Base-by-base conservation (phyloP, 441 rosid genomes). In the Mallotus japonicus region DNA sequence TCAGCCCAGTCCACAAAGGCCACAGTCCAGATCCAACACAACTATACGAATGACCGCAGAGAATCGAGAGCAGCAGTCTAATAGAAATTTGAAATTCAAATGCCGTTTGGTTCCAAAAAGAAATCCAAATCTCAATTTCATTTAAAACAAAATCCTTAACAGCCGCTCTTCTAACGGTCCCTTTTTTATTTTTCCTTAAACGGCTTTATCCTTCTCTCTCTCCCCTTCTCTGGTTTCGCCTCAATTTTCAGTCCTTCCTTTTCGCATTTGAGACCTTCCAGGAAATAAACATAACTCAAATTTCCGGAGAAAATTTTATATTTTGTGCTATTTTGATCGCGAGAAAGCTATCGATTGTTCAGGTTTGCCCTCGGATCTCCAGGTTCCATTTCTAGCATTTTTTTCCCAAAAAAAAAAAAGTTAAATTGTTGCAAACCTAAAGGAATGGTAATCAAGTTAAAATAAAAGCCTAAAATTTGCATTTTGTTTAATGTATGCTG, bases 141-240 rank as follows among this genome's bases (percentile, higher is more conserved):
- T 62, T 69, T 28, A 62, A 37, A 24, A 4, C 50, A 62, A 58
- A 74, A 68, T 58, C 83, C 73, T 77, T 63, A 71, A 51, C 76
- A 66, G 73, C 73, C 84, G 81, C 83, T 71, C 73, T 73, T 79
- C 69, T n/a, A 84, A 87, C 91, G 91, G 89, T 82, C 87, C 53
- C 46, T 71, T 84, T 77, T 71, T 78, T 42, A 1, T 28, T 28
- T 28, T 64, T 2, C 78, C 79, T 44, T 70, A 69, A 87, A 79
- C 89, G 83, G 81, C 83, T 83, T 69, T 66, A 73, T 54, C 77
- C 73, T 72, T 51, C 72, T 61, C 47, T 32, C 69, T 62, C 46
- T 67, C 37, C 32, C 37, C 32, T 28, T 28, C 32, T 28, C 32
- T 28, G 32, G 32, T 40, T 11, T 50, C 53, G 42, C 50, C 72